Base-by-base conservation (phyloP, 495 filamentous ascomycete genomes). In the Penicillium dipodomyicola region DNA sequence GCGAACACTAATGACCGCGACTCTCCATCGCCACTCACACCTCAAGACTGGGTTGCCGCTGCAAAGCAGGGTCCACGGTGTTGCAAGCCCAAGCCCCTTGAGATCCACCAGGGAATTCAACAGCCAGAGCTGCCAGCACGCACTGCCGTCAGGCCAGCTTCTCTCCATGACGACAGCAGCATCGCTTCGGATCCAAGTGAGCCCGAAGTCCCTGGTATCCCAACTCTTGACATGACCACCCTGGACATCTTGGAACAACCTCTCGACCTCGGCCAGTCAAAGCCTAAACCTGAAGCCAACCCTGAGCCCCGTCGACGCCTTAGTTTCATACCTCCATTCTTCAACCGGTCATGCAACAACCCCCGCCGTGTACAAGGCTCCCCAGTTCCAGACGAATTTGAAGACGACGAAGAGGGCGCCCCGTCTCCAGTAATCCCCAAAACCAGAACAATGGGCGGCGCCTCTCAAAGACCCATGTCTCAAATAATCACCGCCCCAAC, bases 41-140 rank as follows among this genome's bases (percentile, higher is more conserved):
- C 76, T 9, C 71, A 74, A 41, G 76, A 78, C 30, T 78, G 76
- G 76, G 44, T 78, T 48, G 76, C 75, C 29, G 76, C 76, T 17
- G 73, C 73, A 23, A 67, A 65, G 54, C 54, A 67, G 33, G 58
- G 52, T 8, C 62, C 62, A 23, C 65, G 60, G 14, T 58, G 67
- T 33, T 51, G 63, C 7, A 70, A 64, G 41, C 50, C 60, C 19
- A 52, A 22, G 17, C 7, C 61, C 14, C 52, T 40, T 25, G 49
- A 37, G 2, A 29, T 57, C 7, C 60, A 47, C 1, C 52, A 49
- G 7, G 63, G 60, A 5, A 56, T 48, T 22, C 43, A 56, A 33
- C 55, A 54, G 2, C 32, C 47, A 14, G 57, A 62, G n/a, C 56
- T 39, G 2, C 30, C 66, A 33, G 54, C 59, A 19, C 57, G 57